phyloP scores from a whole-genome alignment of 2,329 filamentous ascomycete genomes.

The Aureobasidium sp. region DNA sequence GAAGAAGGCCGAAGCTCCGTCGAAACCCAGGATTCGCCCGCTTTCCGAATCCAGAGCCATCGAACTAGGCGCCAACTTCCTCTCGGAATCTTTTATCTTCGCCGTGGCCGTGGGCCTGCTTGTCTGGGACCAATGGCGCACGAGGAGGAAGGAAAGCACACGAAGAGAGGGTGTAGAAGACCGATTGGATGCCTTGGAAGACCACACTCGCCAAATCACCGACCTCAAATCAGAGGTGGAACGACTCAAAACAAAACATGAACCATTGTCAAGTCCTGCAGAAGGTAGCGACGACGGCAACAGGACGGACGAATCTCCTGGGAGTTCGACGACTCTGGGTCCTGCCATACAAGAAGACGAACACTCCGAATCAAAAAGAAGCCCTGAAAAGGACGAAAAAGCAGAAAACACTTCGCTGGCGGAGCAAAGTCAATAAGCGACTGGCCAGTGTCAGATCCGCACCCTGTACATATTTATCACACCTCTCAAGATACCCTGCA shows the following conservation, averaged over 20 bases:
- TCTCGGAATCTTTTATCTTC: constrained; percentile 60
- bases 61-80: constrained; percentile 61
- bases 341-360: not conserved
- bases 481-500: constrained; percentile 9
- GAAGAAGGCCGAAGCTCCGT: constrained; percentile 35
- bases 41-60: constrained; percentile 61
- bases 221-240: not conserved
- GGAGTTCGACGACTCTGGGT: not conserved
- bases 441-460: not conserved
- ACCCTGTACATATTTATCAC: constrained; percentile 1
- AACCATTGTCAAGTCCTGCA: not conserved
- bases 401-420: not conserved
- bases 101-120: constrained; percentile 55
- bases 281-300: not conserved
- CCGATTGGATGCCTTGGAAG: constrained; percentile 49
- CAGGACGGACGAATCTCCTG: not conserved
- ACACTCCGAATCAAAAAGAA: not conserved
- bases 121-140: constrained; percentile 54
- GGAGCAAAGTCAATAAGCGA: not conserved
- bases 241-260: constrained; percentile 9
- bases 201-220: not conserved
- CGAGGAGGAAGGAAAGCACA: constrained; percentile 52
- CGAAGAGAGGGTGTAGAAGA: constrained; percentile 54
- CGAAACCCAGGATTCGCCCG: constrained; percentile 50
- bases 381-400: not conserved